These are phyloP conservation scores for Phellopilus nigrolimitatus DNA, from an alignment of 1,284 basidiomycete species.

Conservation along the genomic window DNA sequence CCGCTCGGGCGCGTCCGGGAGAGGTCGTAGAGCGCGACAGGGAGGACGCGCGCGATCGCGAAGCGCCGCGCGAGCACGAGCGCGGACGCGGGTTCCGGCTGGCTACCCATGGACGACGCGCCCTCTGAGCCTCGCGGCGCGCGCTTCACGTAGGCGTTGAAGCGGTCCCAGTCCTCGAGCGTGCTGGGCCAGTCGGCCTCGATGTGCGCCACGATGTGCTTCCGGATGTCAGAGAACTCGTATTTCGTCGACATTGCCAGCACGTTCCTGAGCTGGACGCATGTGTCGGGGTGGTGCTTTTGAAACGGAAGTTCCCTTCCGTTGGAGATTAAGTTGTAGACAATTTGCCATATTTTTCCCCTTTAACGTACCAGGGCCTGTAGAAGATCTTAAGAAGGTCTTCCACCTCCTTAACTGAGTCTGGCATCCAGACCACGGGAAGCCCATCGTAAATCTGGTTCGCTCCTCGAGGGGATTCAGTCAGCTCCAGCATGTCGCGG, in stretches of 20 bases:
- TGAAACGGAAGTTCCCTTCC: not conserved
- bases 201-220: slow-evolving; percentile 30
- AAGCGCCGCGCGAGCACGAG: not conserved
- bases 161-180: slow-evolving; percentile 32
- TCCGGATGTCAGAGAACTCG: slow-evolving; percentile 30
- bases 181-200: slow-evolving; percentile 34
- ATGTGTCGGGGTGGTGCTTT: not conserved
- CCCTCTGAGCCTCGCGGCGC: not conserved
- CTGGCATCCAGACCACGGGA: not conserved
- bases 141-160: slow-evolving; percentile 20
- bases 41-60: not conserved
- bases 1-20: not conserved
- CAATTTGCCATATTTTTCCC: not conserved
- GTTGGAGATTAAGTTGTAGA: not conserved
- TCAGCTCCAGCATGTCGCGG: not conserved
- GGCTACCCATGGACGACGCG: not conserved
- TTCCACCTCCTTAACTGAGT: not conserved
- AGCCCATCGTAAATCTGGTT: not conserved
- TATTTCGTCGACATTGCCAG: slow-evolving; percentile 32
- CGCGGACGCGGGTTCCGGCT: not conserved
- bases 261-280: slow-evolving; percentile 26
- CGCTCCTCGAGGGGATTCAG: not conserved
- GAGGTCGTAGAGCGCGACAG: not conserved
- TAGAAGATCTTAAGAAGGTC: not conserved
- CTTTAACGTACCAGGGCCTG: not conserved